Base-by-base conservation (phyloP, 805 yeast genomes). In the Candida chauliodis region DNA sequence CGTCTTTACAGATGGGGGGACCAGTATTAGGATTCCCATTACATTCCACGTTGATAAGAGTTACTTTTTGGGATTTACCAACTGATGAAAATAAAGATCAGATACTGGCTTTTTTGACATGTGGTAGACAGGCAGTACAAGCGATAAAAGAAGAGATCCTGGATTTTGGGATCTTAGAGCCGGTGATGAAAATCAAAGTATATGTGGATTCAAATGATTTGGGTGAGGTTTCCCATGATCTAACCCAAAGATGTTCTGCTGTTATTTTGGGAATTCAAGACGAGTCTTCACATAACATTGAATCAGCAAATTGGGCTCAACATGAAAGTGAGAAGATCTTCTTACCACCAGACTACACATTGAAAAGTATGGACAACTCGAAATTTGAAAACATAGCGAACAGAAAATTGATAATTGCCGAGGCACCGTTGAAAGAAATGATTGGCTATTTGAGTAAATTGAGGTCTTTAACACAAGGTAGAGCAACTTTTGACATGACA, bases 371-470 rank as follows among this genome's bases (percentile, higher is more conserved):
- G 7, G 28, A 26, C 2, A n/a, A 26, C 3, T 10, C 21, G 4
- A 16, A 11, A 7, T 3, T 11, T n/a, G 30, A 26, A 7, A 56
- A 50, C n/a, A 44, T 62, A 34, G 52, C 44, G 28, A 63, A 63
- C 43, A 78, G 69, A 46, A 76, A 86, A 59, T 61, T 74, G 6
- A 76, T 93, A 23, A 66, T 66, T n/a, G 96, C 96, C 0, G 76
- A 73, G 36, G 90, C 89, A 0, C 97, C 99, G 3, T 66, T 93
- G 53, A 73, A 81, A 43, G 95, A 84, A 44, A 89, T 93, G 96
- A 76, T 89, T 34, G 96, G 97, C 0, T 93, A 93, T 56, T 70
- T 88, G 42, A 78, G 81, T 8, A 77, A 76, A 44, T 64, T 93
- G 32, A 65, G 98, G 50, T 81, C 93, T 25, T 64, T 89, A 49